Evolutionary conservation across 2,329 filamentous ascomycete species (phyloP).

Genomic region (Leptosphaerulina australis): DNA sequence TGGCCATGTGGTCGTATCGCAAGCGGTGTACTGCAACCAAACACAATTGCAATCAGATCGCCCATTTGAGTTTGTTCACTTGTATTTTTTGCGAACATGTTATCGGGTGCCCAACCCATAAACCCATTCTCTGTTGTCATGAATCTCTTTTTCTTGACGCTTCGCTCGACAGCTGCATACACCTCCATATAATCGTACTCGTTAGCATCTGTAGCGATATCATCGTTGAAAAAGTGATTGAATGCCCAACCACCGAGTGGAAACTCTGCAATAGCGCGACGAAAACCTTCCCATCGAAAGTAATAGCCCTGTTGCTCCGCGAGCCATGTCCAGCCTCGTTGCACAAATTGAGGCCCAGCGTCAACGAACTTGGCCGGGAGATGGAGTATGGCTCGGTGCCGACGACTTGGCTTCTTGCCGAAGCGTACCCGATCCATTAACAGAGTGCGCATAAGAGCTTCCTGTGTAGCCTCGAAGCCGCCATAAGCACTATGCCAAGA

Average conservation of each 20-base stretch:
- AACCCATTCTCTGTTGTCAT: slow-evolving; percentile 8
- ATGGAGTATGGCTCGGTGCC: slow-evolving; percentile 5
- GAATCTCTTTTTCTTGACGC: neutral
- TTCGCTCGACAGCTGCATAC: slow-evolving; percentile 2
- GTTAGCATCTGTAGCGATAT: neutral
- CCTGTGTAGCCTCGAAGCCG: neutral
- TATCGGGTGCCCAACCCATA: slow-evolving; percentile 16
- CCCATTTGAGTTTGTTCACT: slow-evolving; percentile 1
- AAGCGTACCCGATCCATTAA: neutral
- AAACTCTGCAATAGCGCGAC: slow-evolving; percentile 2
- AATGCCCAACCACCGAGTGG: neutral
- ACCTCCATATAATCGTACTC: slow-evolving; percentile 13
- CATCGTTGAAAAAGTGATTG: slow-evolving; percentile 6
- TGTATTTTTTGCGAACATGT: neutral
- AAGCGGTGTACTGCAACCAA: slow-evolving; percentile 17
- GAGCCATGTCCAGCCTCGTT: slow-evolving; percentile 6
- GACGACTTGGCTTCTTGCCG: neutral
- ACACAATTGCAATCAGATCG: slow-evolving; percentile 12
- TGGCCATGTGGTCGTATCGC: neutral
- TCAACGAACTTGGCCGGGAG: slow-evolving; percentile 4
- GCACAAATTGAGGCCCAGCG: slow-evolving; percentile 5
- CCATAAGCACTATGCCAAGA: slow-evolving; percentile 7
- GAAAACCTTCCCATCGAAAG: slow-evolving; percentile 9
- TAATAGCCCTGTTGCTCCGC: slow-evolving; percentile 9
- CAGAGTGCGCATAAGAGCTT: slow-evolving; percentile 2